These are phyloP conservation scores for Xylaria sp. DNA, from an alignment of 2,329 filamentous ascomycete species.

Conservation along the genomic window DNA sequence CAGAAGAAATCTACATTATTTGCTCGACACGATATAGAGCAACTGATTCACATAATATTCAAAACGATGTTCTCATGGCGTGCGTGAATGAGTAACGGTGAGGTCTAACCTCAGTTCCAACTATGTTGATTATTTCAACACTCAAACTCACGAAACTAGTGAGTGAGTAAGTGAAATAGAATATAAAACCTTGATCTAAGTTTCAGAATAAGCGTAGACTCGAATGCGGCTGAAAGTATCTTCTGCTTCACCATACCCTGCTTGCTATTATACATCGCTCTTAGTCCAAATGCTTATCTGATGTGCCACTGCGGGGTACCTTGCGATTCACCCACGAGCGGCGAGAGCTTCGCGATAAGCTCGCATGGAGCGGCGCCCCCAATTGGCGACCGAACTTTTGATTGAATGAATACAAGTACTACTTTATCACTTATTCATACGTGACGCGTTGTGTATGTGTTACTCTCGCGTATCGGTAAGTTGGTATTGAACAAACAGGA, in stretches of 20 bases:
- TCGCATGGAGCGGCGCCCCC: conserved; percentile 13
- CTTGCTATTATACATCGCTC: conserved; percentile 17
- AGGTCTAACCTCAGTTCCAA: background rate
- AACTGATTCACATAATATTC: background rate
- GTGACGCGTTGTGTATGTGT: conserved; percentile 2
- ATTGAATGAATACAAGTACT: background rate
- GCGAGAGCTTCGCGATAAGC: conserved; percentile 26
- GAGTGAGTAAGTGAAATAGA: background rate
- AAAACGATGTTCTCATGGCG: background rate
- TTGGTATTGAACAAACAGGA: conserved; percentile 6
- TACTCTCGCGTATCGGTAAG: conserved; percentile 4
- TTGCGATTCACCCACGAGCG: background rate
- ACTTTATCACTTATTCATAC: background rate
- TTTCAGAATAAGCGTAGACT: background rate
- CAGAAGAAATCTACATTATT: background rate
- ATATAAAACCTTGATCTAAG: background rate
- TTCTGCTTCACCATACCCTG: background rate
- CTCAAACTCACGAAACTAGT: background rate
- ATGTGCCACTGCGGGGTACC: conserved; percentile 23
- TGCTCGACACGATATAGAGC: background rate
- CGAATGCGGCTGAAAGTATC: background rate
- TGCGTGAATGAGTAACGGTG: background rate
- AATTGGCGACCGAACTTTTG: conserved; percentile 5
- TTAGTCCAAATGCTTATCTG: conserved; percentile 29
- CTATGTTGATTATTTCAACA: background rate